Evolutionary conservation across 768 basidiomycete genomes (phyloP).

Genomic region (Plicaturopsis crispa): DNA sequence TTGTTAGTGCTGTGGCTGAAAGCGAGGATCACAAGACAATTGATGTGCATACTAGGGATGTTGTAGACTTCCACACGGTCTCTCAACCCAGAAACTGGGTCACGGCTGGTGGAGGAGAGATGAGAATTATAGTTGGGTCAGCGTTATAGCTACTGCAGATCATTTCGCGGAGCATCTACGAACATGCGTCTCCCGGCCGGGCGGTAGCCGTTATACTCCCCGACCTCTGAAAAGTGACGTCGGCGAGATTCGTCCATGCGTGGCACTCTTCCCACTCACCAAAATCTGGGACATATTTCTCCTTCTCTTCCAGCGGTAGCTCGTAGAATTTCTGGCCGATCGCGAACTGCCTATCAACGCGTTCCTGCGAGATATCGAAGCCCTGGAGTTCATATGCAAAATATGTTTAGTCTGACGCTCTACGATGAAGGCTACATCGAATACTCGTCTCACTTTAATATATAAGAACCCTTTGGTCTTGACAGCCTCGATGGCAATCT

Average conservation of each 20-base stretch:
- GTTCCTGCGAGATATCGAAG: conserved; percentile 40
- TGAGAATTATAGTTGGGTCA: no score
- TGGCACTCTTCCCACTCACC: conserved; percentile 20
- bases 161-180: conserved; percentile 4
- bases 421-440: no score
- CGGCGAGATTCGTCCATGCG: not conserved
- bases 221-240: conserved; percentile 19
- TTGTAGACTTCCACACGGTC: conserved; percentile 44
- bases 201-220: conserved; percentile 41
- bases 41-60: conserved; percentile 38
- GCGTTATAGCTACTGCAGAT: no score
- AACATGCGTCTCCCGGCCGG: conserved; percentile 35
- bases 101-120: conserved; percentile 17
- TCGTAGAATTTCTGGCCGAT: conserved; percentile 42
- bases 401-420: no score
- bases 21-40: conserved; percentile 1
- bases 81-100: conserved; percentile 26
- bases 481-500: conserved; percentile 34
- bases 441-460: no score
- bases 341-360: conserved; percentile 40
- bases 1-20: not conserved
- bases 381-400: no score
- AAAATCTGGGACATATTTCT: conserved; percentile 32
- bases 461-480: conserved; percentile 45
- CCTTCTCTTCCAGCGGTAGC: conserved; percentile 41